A percentile compares a stretch with the other conserved stretches of the same genome.
Evolutionary conservation across 345 rosid genomes (phyloP).

Genomic region (Arabis alpina): DNA sequence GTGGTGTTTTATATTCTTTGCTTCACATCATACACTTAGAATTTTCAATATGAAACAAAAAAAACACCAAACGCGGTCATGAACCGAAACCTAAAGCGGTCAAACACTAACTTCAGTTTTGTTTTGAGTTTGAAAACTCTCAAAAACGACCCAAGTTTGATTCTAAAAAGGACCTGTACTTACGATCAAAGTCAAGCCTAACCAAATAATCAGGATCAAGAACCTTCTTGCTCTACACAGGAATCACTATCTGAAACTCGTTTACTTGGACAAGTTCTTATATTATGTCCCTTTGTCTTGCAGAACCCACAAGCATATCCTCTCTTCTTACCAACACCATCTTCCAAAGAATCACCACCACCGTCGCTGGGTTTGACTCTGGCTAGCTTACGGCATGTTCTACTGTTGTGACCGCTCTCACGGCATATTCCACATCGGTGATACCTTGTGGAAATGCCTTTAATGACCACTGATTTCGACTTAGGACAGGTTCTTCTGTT

Average conservation of each 20-base stretch:
- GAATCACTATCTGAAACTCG: constrained; percentile 25
- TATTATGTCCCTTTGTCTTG: constrained; percentile 53
- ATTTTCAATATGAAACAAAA: too few species aligned
- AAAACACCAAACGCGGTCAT: background rate
- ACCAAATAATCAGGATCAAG: constrained; percentile 17
- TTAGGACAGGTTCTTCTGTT: constrained; percentile 78
- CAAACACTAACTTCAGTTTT: background rate
- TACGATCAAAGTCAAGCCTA: background rate
- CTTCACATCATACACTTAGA: too few species aligned
- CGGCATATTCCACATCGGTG: constrained; percentile 59
- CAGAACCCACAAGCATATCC: constrained; percentile 57
- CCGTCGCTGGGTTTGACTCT: constrained; percentile 21
- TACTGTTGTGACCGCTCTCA: constrained; percentile 71
- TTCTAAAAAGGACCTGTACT: background rate
- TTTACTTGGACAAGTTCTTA: constrained; percentile 59
- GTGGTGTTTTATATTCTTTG: too few species aligned
- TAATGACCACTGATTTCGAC: constrained; percentile 41
- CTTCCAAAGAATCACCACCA: background rate
- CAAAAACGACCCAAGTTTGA: background rate
- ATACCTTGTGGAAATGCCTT: constrained; percentile 40
- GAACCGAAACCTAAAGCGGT: background rate
- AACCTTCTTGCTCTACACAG: constrained; percentile 21
- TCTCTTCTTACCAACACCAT: constrained; percentile 37
- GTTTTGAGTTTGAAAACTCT: background rate
- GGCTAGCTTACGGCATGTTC: constrained; percentile 56